Evolutionary conservation across 83 land plant genomes (phyloP), one percentile per base, ranked within the genome.

Genomic region (Thuja plicata): DNA sequence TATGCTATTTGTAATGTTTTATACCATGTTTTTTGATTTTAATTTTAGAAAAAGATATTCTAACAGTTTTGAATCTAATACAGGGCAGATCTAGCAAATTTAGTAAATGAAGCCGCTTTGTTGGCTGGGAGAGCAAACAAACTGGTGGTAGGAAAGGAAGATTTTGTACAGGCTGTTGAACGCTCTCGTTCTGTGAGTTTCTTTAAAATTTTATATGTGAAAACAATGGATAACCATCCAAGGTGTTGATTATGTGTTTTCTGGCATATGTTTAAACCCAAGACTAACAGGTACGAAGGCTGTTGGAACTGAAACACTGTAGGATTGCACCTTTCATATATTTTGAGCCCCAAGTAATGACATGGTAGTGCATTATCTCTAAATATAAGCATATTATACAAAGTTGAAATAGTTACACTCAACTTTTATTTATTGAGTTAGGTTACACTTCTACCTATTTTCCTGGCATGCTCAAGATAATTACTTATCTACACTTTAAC

Each of bases 61-160:
- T 70, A 38, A 46, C 87, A 70, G 90, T 46, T 10, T 90, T 83
- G 15, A 73, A 88, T 19, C 54, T 87, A 87, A 45, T 89, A 79
- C 97, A 98, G 99, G 94, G 99, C 99, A 90, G 99, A 98, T 87
- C 93, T 98, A n/a, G 99, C 99, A 90, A 98, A 98, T 89, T 91
- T 98, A 87, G 99, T 98, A n/a, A 98, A 98, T 92, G 99, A 98
- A 91, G 99, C 99, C 86, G 99, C 99, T 83, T 91, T 98, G 87
- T 89, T 98, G 88, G 99, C 99, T 89, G 99, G 99, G 86, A 88
- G 99, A 88, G 93, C 91, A 48, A 94, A 91, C 87, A 98, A 98
- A 94, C 73, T 92, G 66, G 94, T 93, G 84, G 99, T 98, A 46
- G 98, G 89, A 87, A 97, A 94, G 88, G 91, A 89, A 76, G 99